A percentile compares a stretch with the other conserved stretches of the same genome.
phyloP scores from a whole-genome alignment of 2,329 filamentous ascomycete genomes.

The Apiospora koreana region DNA sequence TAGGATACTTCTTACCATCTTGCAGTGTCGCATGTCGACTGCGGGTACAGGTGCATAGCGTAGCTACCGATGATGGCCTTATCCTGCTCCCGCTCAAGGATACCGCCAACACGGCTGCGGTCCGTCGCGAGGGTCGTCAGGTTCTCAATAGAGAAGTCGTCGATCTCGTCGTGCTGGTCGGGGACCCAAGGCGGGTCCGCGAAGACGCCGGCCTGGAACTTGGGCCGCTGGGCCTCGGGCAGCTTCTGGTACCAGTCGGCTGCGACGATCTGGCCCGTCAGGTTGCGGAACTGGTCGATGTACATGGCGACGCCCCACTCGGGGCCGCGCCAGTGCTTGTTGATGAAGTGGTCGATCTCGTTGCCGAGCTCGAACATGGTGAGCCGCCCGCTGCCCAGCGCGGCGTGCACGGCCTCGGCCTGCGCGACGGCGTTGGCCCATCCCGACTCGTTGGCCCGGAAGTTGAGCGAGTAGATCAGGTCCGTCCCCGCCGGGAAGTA shows the following conservation, averaged over 20 bases:
- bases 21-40: slow-evolving; percentile 35
- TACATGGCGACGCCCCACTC: slow-evolving; percentile 33
- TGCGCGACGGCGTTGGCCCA: slow-evolving; percentile 31
- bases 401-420: slow-evolving; percentile 30
- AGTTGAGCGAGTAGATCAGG: slow-evolving; percentile 35
- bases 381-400: slow-evolving; percentile 31
- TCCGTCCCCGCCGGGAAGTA: slow-evolving; percentile 35
- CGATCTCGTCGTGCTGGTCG: slow-evolving; percentile 37
- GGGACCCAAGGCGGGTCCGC: slow-evolving; percentile 37
- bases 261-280: slow-evolving; percentile 31
- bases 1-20: slow-evolving; percentile 23
- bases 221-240: slow-evolving; percentile 20
- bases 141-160: slow-evolving; percentile 37
- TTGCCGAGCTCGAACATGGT: slow-evolving; percentile 36
- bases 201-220: slow-evolving; percentile 36
- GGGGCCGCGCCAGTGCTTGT: slow-evolving; percentile 33
- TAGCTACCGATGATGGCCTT: slow-evolving; percentile 35
- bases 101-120: slow-evolving; percentile 11
- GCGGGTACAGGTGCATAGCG: slow-evolving; percentile 37
- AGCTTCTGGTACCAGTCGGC: slow-evolving; percentile 31
- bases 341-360: slow-evolving; percentile 38
- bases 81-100: slow-evolving; percentile 29
- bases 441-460: slow-evolving; percentile 31
- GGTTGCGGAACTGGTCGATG: slow-evolving; percentile 32
- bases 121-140: slow-evolving; percentile 24